Conservation (phyloP, 768 basidiomycete species). For the Boletus reticulatus region DNA sequence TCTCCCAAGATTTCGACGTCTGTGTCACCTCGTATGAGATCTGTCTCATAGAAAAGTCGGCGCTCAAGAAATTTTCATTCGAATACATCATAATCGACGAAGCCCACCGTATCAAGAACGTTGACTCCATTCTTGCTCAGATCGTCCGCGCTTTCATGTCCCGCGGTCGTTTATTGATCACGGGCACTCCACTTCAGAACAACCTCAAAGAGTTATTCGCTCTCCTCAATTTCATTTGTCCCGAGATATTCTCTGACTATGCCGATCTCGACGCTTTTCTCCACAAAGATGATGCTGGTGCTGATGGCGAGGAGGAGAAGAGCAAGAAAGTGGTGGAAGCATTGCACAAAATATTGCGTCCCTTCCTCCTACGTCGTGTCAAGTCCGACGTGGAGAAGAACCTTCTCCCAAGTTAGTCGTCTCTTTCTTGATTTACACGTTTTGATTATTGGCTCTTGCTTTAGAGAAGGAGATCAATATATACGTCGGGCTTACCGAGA, state of each 20-base stretch:
- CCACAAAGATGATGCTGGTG: slow-evolving; percentile 75
- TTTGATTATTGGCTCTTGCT: background rate
- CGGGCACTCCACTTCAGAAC: slow-evolving; percentile 96
- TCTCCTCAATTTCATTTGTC: slow-evolving; percentile 91
- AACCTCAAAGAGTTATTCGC: slow-evolving; percentile 95
- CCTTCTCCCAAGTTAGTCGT: slow-evolving; percentile 74
- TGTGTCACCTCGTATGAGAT: slow-evolving; percentile 97
- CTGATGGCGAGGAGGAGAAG: slow-evolving; percentile 72
- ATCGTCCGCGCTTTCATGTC: slow-evolving; percentile 91
- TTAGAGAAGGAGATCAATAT: slow-evolving; percentile 98
- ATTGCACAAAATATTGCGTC: slow-evolving; percentile 92
- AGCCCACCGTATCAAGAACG: slow-evolving; percentile 99
- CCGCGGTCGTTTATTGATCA: slow-evolving; percentile 89
- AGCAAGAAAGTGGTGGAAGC: slow-evolving; percentile 96
- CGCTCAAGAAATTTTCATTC: slow-evolving; percentile 92
- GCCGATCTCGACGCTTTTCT: slow-evolving; percentile 92
- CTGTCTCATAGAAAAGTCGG: slow-evolving; percentile 91
- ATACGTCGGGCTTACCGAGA: slow-evolving; percentile 93
- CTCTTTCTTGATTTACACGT: background rate
- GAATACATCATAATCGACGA: slow-evolving; percentile 99
- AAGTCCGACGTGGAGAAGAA: slow-evolving; percentile 98
- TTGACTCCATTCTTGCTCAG: slow-evolving; percentile 91
- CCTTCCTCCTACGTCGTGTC: slow-evolving; percentile 91
- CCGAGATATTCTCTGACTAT: slow-evolving; percentile 92
- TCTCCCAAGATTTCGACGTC: slow-evolving; percentile 89